Evolutionary conservation across 1,284 basidiomycete genomes (phyloP), one percentile per base, ranked within the genome.

Genomic region (Ganoderma leucocontextum): DNA sequence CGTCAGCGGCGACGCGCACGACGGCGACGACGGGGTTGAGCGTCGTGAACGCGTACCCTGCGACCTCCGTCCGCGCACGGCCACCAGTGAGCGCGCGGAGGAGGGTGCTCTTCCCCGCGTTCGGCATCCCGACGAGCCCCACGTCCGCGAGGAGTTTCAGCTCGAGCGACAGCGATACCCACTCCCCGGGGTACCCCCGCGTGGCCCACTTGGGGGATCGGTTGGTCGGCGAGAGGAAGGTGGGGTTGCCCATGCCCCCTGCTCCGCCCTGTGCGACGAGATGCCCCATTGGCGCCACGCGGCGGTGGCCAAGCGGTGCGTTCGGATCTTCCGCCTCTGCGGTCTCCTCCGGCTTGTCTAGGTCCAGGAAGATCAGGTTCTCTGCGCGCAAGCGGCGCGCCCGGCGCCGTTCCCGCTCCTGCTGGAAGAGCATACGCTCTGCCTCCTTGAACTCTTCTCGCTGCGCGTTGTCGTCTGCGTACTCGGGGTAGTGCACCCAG

Each of bases 11-110:
- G 19, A 98, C 89, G 19, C 95, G 88, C 29, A 98, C 92, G 58
- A 96, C 95, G 0, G 95, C 97, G n/a, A 99, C 88, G 66, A 98
- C 92, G 1, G 97, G 98, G 72, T 97, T 97, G 52, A 99, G 85
- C 1, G 96, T 99, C 10, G 97, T 98, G 80, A 99, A 99, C 1
- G 94, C 91, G 80, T 98, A 98, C 8, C 91, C 87, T 0, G 96
- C 98, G 6, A 99, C 92, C 75, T 95, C 92, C 2, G 94, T 95
- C 75, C 91, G 91, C 13, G 94, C 93, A 19, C 92, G 82, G 1
- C 92, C 91, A 6, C 94, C 95, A 0, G 96, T 98, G 22, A 99
- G 82, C 0, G 96, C 95, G 15, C 95, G 91, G 4, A 99, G 84
- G 22, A 99, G 83, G 0, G 97, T 99, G 77, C 92, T 93, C 81